Conservation (phyloP, 805 yeast genomes). For the Ogataea haglerorum region DNA sequence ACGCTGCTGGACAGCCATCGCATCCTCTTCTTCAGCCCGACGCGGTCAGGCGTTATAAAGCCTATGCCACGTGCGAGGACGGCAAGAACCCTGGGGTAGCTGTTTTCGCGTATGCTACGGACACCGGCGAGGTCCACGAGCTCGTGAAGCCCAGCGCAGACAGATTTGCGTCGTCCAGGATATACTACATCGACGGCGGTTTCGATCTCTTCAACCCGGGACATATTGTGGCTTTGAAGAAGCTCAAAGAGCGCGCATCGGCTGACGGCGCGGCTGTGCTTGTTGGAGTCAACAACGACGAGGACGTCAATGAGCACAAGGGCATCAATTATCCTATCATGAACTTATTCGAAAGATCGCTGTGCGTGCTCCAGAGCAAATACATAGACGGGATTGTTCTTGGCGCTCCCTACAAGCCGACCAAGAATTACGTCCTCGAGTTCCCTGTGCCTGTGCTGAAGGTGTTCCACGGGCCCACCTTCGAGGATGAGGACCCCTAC, state of each 20-base stretch:
- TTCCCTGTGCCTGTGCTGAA: constrained; percentile 34
- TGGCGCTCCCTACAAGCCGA: constrained; percentile 60
- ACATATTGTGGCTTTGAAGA: constrained; percentile 70
- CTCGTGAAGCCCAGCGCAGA: constrained; percentile 35
- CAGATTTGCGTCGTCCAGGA: constrained; percentile 14
- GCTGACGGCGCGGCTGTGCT: constrained; percentile 45
- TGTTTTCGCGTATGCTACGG: constrained; percentile 44
- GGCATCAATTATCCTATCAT: constrained; percentile 77
- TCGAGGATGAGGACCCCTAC: constrained; percentile 33
- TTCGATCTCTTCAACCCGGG: constrained; percentile 94
- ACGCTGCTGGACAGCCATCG: constrained; percentile 1
- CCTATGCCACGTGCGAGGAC: constrained; percentile 60
- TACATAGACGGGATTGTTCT: constrained; percentile 78
- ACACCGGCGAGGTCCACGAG: constrained; percentile 25
- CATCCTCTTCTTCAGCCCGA: constrained; percentile 32
- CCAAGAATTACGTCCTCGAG: constrained; percentile 35
- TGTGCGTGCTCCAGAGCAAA: constrained; percentile 84
- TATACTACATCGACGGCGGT: constrained; percentile 71
- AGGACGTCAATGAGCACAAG: constrained; percentile 48
- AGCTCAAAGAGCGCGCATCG: constrained; percentile 40
- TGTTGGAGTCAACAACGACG: constrained; percentile 67
- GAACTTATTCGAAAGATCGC: constrained; percentile 80
- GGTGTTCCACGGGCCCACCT: constrained; percentile 61
- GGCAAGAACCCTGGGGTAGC: constrained; percentile 59
- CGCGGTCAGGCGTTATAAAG: constrained; percentile 39